Base-by-base conservation (phyloP, 805 yeast species). In the Cyberlindnera maclurae region DNA sequence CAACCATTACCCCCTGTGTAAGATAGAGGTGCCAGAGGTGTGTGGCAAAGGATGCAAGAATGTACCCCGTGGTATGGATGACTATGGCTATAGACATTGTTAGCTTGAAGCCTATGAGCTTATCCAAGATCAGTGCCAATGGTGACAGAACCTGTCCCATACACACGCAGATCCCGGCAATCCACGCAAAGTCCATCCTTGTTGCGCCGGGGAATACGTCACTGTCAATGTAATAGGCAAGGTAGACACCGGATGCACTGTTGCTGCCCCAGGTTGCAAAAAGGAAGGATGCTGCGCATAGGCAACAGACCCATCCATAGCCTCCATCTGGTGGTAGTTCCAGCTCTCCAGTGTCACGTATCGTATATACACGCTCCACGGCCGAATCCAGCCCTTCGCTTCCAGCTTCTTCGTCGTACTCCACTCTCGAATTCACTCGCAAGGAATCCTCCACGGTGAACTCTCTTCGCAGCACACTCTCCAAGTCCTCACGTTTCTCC, bases 231-330 rank as follows among this genome's bases (percentile, higher is more conserved):
- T 78, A 82, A 45, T 67, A 68, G 2, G 81, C 69, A 24, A 81
- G 62, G 47, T 76, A 79, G 5, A 82, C 70, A 24, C 85, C 81
- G 3, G 79, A 81, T 16, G 48, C 40, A 3, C 79, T 80, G 45
- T 82, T 71, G 11, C 36, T 30, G 12, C 93, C 93, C 89, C 89
- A 82, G 0, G 85, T 72, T 27, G 71, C 63, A 44, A 76, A 70
- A 56, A 75, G 75, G 29, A 75, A 60, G 3, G 76, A 38, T 18
- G 67, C 61, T 5, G 73, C 68, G 10, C 77, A 74, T 15, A 72
- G 46, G 10, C 72, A 70, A 15, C 78, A 65, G 0, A 79, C 75
- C 82, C 86, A 77, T 2, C 82, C 85, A 41, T 73, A 70, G 3
- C 87, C 87, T 36, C 77, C 79, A 55, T 82, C 88, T 1, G 79